Percentiles rank a stretch among this genome's conserved stretches.
Conservation (phyloP, 1,284 basidiomycete genomes). For the Ganoderma leucocontextum region DNA sequence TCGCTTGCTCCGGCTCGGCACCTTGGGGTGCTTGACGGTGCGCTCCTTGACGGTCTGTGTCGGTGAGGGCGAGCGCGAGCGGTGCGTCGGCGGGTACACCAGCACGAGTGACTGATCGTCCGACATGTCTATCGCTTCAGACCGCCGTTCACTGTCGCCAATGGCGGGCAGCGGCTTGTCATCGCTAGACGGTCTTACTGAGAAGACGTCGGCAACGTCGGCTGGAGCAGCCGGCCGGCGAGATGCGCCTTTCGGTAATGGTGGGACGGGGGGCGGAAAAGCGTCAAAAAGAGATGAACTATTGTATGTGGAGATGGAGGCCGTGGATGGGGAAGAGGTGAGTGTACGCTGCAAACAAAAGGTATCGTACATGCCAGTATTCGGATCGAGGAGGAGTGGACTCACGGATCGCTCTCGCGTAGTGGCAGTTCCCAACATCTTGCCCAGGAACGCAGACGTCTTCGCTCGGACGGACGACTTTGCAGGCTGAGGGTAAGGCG, state of each 20-base stretch:
- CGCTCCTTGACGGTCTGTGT: constrained; percentile 39
- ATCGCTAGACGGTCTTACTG: constrained; percentile 38
- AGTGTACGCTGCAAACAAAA: constrained; percentile 52
- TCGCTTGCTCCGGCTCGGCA: constrained; percentile 57
- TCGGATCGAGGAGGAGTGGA: constrained; percentile 29
- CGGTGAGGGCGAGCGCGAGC: constrained; percentile 47
- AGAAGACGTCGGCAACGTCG: constrained; percentile 60
- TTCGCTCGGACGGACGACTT: constrained; percentile 77
- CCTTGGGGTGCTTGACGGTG: constrained; percentile 33
- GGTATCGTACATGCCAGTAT: constrained; percentile 16
- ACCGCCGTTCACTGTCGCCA: constrained; percentile 38
- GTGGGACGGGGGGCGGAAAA: constrained; percentile 75
- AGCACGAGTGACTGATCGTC: constrained; percentile 65
- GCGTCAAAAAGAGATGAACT: constrained; percentile 52
- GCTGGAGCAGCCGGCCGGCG: constrained; percentile 50
- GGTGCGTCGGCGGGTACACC: constrained; percentile 49
- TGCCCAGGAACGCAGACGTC: constrained; percentile 80
- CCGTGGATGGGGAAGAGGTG: constrained; percentile 46
- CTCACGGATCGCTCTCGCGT: constrained; percentile 76
- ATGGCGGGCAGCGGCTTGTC: constrained; percentile 73
- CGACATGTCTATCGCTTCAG: constrained; percentile 49
- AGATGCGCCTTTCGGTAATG: constrained; percentile 61
- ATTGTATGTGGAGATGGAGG: constrained; percentile 44
- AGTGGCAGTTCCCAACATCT: constrained; percentile 72
- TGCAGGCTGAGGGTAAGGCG: constrained; percentile 44